phyloP scores from a whole-genome alignment of 192 early-diverging fungal genomes.

The Coemansia sp. region DNA sequence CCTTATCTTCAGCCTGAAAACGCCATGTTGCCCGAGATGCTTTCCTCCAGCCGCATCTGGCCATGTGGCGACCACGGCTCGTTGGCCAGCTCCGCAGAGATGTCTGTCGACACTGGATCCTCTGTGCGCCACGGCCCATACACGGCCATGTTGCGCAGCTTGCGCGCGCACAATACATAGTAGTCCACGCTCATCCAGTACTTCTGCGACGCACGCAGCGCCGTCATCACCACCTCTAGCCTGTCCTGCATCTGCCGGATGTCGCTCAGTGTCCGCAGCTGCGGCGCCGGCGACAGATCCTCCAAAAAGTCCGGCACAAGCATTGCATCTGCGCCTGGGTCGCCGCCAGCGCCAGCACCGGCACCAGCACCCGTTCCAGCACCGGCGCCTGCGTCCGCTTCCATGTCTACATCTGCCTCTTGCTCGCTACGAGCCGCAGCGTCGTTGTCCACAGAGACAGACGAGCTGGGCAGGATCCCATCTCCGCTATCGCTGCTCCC shows the following conservation, averaged over 20 bases:
- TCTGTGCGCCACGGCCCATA: constrained; percentile 44
- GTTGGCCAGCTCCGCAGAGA: constrained; percentile 34
- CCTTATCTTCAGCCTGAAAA: constrained; percentile 10
- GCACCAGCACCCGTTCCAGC: too few relatives aligned
- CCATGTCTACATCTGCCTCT: not conserved
- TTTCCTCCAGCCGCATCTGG: constrained; percentile 7
- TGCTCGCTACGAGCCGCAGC: not conserved
- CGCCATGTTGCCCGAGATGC: constrained; percentile 14
- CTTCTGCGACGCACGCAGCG: constrained; percentile 44
- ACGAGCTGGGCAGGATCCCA: constrained; percentile 33
- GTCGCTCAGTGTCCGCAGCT: constrained; percentile 43
- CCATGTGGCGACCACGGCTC: constrained; percentile 21
- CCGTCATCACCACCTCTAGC: constrained; percentile 47
- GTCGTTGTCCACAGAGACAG: constrained; percentile 23
- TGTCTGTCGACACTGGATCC: constrained; percentile 43
- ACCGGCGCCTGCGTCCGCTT: constrained; percentile 11
- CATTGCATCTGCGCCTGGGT: constrained; percentile 32
- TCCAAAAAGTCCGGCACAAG: constrained; percentile 36
- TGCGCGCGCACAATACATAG: constrained; percentile 49
- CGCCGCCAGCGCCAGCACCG: constrained; percentile 6
- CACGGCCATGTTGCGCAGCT: constrained; percentile 45
- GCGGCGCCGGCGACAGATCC: constrained; percentile 45
- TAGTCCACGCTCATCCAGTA: constrained; percentile 54
- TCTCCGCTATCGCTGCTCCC: constrained; percentile 13
- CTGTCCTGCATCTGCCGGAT: constrained; percentile 54